These are phyloP conservation scores for Neurospora sp. DNA, from an alignment of 495 filamentous ascomycete species.

Conservation along the genomic window DNA sequence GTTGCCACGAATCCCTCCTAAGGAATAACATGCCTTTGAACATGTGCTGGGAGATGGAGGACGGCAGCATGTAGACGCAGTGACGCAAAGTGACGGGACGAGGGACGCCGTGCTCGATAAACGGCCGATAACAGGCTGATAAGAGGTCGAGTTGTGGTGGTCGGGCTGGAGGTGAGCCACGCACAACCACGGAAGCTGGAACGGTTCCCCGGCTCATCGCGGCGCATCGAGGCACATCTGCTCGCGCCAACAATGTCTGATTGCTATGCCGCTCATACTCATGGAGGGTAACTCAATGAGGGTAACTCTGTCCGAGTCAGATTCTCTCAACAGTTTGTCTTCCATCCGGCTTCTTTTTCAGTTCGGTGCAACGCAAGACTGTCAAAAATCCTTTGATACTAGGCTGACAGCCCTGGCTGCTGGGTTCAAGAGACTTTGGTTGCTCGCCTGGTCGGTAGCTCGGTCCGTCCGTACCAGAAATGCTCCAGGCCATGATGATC, in stretches of 20 bases:
- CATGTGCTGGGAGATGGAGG: neutral
- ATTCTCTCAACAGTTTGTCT: neutral
- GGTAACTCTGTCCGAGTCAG: neutral
- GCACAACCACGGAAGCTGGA: neutral
- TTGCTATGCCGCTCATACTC: neutral
- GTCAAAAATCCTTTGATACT: neutral
- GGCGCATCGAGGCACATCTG: neutral
- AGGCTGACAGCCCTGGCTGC: neutral
- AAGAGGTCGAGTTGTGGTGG: neutral
- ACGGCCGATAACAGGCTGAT: neutral
- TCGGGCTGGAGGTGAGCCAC: neutral
- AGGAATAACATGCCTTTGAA: neutral
- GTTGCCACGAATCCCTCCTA: neutral
- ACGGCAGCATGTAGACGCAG: neutral
- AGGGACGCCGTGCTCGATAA: neutral
- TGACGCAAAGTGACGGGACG: neutral
- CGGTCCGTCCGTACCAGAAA: neutral
- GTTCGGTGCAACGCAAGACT: neutral
- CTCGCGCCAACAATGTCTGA: neutral
- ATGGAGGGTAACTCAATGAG: neutral
- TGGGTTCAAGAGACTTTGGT: neutral
- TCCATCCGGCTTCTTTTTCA: neutral
- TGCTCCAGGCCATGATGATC: neutral
- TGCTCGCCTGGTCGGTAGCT: neutral
- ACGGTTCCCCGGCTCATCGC: neutral